A percentile compares a stretch with the other conserved stretches of the same genome.
Conservation (phyloP, 1,139 yeast species). For the Pichia sp. region DNA sequence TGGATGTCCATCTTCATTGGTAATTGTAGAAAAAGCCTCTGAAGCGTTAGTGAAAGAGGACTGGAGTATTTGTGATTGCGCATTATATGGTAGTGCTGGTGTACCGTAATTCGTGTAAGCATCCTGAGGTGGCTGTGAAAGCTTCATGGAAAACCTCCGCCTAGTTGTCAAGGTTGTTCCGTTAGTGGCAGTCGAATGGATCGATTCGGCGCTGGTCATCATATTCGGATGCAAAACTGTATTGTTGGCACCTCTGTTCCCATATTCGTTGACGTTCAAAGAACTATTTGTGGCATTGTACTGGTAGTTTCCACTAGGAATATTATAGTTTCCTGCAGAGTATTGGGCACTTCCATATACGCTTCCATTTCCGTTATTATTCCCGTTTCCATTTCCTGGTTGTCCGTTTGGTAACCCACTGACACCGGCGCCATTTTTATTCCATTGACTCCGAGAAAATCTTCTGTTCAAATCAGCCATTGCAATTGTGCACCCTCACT, state of each 20-base stretch:
- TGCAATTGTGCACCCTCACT: neutral
- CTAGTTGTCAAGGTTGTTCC: constrained; percentile 15
- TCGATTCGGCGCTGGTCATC: constrained; percentile 11
- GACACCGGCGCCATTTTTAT: neutral
- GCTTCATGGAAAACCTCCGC: constrained; percentile 19
- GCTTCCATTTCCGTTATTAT: neutral
- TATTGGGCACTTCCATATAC: neutral
- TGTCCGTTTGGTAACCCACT: constrained; percentile 1
- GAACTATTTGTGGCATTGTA: constrained; percentile 7
- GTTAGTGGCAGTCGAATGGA: constrained; percentile 14
- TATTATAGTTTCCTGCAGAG: neutral
- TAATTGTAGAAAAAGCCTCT: constrained; percentile 1
- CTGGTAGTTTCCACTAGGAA: neutral
- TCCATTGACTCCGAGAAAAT: constrained; percentile 9
- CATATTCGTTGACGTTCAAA: constrained; percentile 11
- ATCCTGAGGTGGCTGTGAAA: constrained; percentile 14
- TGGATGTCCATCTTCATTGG: neutral
- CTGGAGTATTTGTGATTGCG: constrained; percentile 13
- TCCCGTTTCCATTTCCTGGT: neutral
- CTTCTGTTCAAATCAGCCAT: constrained; percentile 14
- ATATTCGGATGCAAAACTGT: constrained; percentile 4
- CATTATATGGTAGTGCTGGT: constrained; percentile 16
- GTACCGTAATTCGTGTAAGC: constrained; percentile 1
- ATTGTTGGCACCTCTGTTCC: neutral
- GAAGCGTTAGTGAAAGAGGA: constrained; percentile 4